These are phyloP conservation scores for Mucor sp. DNA, from an alignment of 371 early-diverging fungal species.

Conservation along the genomic window DNA sequence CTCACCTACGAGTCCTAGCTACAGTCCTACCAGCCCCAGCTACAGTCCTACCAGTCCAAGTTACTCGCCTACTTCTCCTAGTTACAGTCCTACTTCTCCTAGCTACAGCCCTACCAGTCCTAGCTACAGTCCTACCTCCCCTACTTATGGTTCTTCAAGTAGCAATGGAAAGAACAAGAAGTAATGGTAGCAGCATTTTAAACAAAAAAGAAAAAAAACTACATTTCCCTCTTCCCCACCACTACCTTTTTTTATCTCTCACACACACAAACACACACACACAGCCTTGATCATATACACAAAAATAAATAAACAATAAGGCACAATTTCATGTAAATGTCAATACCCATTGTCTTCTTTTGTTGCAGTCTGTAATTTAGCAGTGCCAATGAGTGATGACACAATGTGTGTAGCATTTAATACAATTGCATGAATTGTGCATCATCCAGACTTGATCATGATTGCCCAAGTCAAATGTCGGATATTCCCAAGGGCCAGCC, in stretches of 20 bases:
- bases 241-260: too few relatives aligned
- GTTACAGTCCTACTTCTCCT: constrained; percentile 63
- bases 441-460: too few relatives aligned
- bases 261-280: too few relatives aligned
- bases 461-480: not conserved
- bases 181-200: not conserved
- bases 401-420: not conserved
- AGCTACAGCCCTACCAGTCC: constrained; percentile 64
- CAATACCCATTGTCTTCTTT: not conserved
- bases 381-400: not conserved
- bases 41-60: constrained; percentile 84
- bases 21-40: constrained; percentile 60
- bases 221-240: not conserved
- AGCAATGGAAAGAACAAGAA: constrained; percentile 18
- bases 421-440: not conserved
- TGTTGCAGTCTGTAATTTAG: too few relatives aligned
- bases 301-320: not conserved
- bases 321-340: not conserved
- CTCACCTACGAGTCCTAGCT: constrained; percentile 61
- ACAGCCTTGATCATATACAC: not conserved
- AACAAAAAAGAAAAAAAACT: not conserved
- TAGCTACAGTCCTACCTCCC: constrained; percentile 57
- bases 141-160: constrained; percentile 66
- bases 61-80: constrained; percentile 80
- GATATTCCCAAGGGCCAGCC: not conserved